Conservation (phyloP, 2,329 filamentous ascomycete species). For the Magnaporthiopsis rhizophila region DNA sequence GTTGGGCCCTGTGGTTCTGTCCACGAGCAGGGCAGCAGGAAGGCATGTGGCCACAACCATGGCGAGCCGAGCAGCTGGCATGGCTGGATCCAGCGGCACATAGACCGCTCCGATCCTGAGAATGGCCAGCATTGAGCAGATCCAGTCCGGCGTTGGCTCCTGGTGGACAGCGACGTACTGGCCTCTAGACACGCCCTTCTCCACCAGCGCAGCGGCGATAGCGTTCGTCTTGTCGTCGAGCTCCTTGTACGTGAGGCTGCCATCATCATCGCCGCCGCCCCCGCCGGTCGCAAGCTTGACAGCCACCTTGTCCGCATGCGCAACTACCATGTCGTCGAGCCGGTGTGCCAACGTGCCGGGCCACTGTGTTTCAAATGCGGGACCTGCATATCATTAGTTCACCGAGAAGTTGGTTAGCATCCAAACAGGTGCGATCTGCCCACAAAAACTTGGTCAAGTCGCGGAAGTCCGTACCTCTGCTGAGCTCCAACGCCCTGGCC, state of each 20-base stretch:
- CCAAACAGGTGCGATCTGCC: too few species aligned
- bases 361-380: neutral
- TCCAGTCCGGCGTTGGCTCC: conserved; percentile 20
- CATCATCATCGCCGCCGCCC: too few species aligned
- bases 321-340: neutral
- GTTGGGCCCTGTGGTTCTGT: neutral
- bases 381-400: too few species aligned
- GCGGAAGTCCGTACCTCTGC: neutral
- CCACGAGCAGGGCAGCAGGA: neutral
- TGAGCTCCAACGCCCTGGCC: neutral
- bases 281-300: neutral
- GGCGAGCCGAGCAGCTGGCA: neutral
- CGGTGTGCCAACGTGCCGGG: neutral
- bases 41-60: neutral
- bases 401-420: too few species aligned
- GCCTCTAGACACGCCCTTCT: neutral
- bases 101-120: neutral
- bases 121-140: conserved; percentile 14
- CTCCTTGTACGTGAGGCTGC: too few species aligned
- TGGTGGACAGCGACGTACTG: conserved; percentile 30
- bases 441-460: neutral
- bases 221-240: too few species aligned
- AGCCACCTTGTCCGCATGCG: neutral
- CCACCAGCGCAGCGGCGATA: neutral
- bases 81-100: neutral